Conservation (phyloP, 2,329 filamentous ascomycete genomes). For the Coniochaeta sp. region DNA sequence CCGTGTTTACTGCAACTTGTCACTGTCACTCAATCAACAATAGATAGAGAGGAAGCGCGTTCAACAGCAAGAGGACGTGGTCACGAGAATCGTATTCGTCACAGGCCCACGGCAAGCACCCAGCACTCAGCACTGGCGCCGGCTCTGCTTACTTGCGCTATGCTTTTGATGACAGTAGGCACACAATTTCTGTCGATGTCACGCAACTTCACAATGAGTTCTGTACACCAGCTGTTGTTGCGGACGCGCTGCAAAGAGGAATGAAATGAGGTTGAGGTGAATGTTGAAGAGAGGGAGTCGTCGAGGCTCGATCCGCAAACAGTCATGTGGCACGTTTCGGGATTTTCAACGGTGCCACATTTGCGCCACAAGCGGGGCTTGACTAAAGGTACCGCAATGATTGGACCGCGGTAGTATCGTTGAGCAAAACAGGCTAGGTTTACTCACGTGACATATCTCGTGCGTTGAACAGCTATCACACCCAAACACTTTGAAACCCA, state of each 20-base stretch:
- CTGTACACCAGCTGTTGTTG: background rate
- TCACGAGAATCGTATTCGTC: background rate
- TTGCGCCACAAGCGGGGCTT: background rate
- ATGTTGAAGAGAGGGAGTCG: background rate
- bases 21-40: slow-evolving; percentile 1
- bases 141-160: background rate
- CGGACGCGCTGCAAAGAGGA: background rate
- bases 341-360: background rate
- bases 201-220: background rate
- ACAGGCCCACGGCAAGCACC: background rate
- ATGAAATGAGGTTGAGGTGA: background rate
- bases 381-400: too few relatives aligned
- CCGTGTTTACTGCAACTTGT: background rate
- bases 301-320: background rate
- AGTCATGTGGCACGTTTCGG: background rate
- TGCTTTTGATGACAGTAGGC: background rate
- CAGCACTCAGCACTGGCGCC: background rate
- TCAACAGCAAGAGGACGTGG: background rate
- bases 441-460: too few relatives aligned
- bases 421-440: too few relatives aligned
- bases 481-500: too few relatives aligned
- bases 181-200: background rate
- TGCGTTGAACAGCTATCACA: too few relatives aligned
- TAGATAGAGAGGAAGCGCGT: background rate
- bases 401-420: too few relatives aligned